These are phyloP conservation scores for Leccinellum albellum DNA, from an alignment of 768 basidiomycete genomes.

Conservation along the genomic window DNA sequence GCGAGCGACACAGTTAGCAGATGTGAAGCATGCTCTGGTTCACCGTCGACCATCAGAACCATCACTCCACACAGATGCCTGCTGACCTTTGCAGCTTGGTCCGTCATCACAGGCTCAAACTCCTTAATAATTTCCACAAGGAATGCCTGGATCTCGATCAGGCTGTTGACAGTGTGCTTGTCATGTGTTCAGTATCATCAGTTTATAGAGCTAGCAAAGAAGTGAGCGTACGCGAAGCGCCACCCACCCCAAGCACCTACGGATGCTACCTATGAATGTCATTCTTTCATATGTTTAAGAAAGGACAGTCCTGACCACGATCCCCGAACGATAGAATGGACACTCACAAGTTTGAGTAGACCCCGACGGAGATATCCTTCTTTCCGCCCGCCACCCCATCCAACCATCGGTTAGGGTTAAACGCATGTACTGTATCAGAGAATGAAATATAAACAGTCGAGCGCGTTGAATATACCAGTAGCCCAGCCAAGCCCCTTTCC, in stretches of 20 bases:
- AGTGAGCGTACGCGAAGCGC: background rate
- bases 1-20: conserved; percentile 10
- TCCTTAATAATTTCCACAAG: conserved; percentile 46
- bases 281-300: conserved; percentile 3
- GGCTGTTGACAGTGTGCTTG: background rate
- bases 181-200: background rate
- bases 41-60: conserved; percentile 31
- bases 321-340: background rate
- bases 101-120: conserved; percentile 43
- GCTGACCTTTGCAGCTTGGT: conserved; percentile 20
- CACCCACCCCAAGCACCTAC: conserved; percentile 23
- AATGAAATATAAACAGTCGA: conserved; percentile 7
- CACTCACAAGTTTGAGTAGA: conserved; percentile 28
- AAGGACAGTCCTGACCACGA: background rate
- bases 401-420: conserved; percentile 30
- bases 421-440: conserved; percentile 23
- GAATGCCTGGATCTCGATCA: background rate
- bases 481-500: conserved; percentile 40
- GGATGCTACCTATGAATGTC: conserved; percentile 14
- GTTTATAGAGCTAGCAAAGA: background rate
- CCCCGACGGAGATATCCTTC: conserved; percentile 21
- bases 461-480: conserved; percentile 29
- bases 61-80: conserved; percentile 26
- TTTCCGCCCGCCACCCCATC: conserved; percentile 14
- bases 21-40: conserved; percentile 25